Evolutionary conservation across 1,284 basidiomycete species (phyloP), one percentile per base, ranked within the genome.

Genomic region (Pseudozyma flocculosa): DNA sequence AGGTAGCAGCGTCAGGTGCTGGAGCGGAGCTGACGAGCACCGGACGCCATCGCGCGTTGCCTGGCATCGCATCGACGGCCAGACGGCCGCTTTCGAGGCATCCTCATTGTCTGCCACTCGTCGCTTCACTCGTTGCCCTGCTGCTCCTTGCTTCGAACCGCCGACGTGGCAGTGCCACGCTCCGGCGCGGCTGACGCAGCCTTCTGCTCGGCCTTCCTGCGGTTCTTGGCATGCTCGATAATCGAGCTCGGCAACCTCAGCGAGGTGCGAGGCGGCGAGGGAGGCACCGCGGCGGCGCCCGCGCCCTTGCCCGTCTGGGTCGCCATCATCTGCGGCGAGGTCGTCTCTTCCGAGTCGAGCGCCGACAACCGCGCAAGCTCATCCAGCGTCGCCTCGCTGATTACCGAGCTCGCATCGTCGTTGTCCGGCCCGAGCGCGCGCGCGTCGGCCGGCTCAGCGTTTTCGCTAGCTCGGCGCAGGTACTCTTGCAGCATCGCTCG

Each of bases 301-400:
- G 38, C 15, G 18, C 11, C 32, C 32, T 34, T 34, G 9, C 4
- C 32, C 11, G 11, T 11, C 32, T 11, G 4, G 7, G 15, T 17
- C 4, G 32, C 32, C 11, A 17, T 13, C 9, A 34, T 3, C 32
- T 34, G 32, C 10, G 53, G 49, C 23, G 44, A 48, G 2, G 41
- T 38, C 1, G 40, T 29, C 40, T 59, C 59, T 1, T 19, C 49
- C 26, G 54, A 51, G 15, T 70, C 55, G 15, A 64, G 17, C 46
- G 55, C 62, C 18, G 65, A 68, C 32, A 68, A n/a, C 15, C 66
- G 37, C 18, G 66, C 56, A 14, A 69, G 54, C 50, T 68, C 67
- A 40, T 72, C 68, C n/a, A 70, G 45, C 3, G 64, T 68, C 2
- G 53, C 64, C 32, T 70, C 61, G 30, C 62, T 61, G 29, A 68